Evolutionary conservation across 148 eudicot species (phyloP), one percentile per base, ranked within the genome.

Genomic region (Cornus kousa): DNA sequence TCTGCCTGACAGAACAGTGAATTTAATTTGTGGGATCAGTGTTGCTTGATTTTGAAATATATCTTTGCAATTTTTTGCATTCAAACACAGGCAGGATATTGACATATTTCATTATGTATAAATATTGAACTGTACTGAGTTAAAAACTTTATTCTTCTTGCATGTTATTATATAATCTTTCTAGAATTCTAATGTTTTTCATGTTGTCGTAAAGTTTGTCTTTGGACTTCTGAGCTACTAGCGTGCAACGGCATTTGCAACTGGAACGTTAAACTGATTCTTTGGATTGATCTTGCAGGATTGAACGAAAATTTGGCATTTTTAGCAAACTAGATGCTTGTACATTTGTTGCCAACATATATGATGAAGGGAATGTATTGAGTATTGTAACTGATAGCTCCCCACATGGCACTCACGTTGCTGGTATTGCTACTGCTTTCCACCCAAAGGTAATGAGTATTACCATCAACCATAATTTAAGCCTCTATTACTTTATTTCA

Each of bases 391-490:
- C 99, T 73, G 99, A 96, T 85, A 59, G 97, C 84, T 96, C 99
- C 46, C 94, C 99, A 22, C 99, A 96, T 85, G 99, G 97, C 80
- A 96, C 99, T 82, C 99, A 96, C 83, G 99, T 96, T 85, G 93
- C 97, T 85, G 99, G 99, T 32, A 96, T 96, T 78, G 92, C 99
- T 74, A 84, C 94, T 79, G 98, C 99, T 80, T 93, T 89, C 87
- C 93, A 96, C 83, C 90, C 97, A 14, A 77, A 93, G 98, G 99
- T 96, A 81, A 71, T 73, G 78, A 31, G 55, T 73, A 75, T 76
- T 67, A 28, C 32, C 32, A 72, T 81, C 20, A 20, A 14, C 65
- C 23, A 19, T 24, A 74, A 31, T 68, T 24, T 31, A 31, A 33
- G 32, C n/a, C 20, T 62, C 39, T 60, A 57, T 60, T 65, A 16